Base-by-base conservation (phyloP, 2,329 filamentous ascomycete genomes). In the Aspergillus texensis region DNA sequence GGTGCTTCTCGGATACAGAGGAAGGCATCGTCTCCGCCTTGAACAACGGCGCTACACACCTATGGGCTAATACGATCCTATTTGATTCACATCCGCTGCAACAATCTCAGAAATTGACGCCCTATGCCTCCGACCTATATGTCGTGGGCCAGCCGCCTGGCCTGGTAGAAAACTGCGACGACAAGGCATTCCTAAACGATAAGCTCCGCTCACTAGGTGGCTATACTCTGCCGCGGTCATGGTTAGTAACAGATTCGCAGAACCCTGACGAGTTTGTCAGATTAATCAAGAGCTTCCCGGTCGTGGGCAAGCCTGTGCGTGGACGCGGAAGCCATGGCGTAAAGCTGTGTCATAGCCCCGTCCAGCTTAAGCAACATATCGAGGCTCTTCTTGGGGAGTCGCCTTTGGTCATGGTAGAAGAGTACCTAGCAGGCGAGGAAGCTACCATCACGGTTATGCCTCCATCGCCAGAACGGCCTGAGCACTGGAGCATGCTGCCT, bases 371-470 rank as follows among this genome's bases (percentile, higher is more conserved):
- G 0, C 28, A 63, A 0, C 82, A 85, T 65, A 65, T 78, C 0
- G 43, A 65, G 1, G 36, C 32, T 0, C 71, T 85, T 0, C 72
- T 80, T 2, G 43, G 69, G 1, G 78, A 82, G 56, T 78, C 75
- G 0, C 71, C 75, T 0, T 62, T 69, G 1, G 74, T 83, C 16
- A 80, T 86, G 65, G 41, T 85, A 0, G 83, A 86, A 63, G 77
- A 86, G 62, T 85, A 77, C 61, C 76, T 86, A 0, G 61, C 71
- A 0, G 82, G 83, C 1, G 77, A 83, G 62, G 84, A 86, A 67
- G 82, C 74, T 0, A 86, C 83, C 0, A 76, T 86, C 2, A 85
- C 82, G 0, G 78, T 85, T 0, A 84, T 85, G 83, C 82, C 83
- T 0, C 83, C 82, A 2, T 78, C 74, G 0, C 59, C 66, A 0